Base-by-base conservation (phyloP, 768 basidiomycete species). In the Lactarius akahatsu region DNA sequence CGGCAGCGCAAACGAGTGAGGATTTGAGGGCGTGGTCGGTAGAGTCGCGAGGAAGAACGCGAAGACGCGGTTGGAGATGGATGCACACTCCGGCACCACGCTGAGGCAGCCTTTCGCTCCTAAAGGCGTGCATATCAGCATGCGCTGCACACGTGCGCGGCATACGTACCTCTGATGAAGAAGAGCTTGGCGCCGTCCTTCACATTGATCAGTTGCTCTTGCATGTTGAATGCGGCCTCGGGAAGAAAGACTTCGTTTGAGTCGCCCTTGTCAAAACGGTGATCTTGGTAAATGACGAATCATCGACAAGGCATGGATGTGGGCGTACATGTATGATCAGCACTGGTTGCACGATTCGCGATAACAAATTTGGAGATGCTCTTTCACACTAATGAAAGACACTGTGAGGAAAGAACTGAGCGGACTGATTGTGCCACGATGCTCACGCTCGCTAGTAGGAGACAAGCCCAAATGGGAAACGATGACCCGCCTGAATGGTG, bases 31-130 rank as follows among this genome's bases (percentile, higher is more conserved):
- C n/a, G 36, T 40, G 47, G 57, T 57, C 16, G 72, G 68, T 11
- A 65, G 67, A 4, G 65, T 59, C 13, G 64, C 41, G 23, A 73
- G 69, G 64, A 73, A 73, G 20, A 61, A 62, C 13, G 67, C 64
- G 54, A 71, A 73, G 9, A 73, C 72, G 4, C 72, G 70, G 56
- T 73, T 71, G 36, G 71, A 59, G 56, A 73, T 70, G 2, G 72
- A 69, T 7, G 72, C 70, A 13, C 23, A 60, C 18, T 70, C 64
- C 2, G 72, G 72, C 8, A 73, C 59, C 2, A 71, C 60, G 59
- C 64, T 58, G 4, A 72, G 59, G 18, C 59, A 69, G 30, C 65
- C 70, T n/a, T 66, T 55, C 3, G 58, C 64, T 15, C 70, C 71
- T 72, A 36, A n/a, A 38, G 15, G 26, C 15, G 26, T 2, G n/a